Evolutionary conservation across 176 grass and related monocot genomes (phyloP), one percentile per base, ranked within the genome.

Genomic region (Themeda triandra): DNA sequence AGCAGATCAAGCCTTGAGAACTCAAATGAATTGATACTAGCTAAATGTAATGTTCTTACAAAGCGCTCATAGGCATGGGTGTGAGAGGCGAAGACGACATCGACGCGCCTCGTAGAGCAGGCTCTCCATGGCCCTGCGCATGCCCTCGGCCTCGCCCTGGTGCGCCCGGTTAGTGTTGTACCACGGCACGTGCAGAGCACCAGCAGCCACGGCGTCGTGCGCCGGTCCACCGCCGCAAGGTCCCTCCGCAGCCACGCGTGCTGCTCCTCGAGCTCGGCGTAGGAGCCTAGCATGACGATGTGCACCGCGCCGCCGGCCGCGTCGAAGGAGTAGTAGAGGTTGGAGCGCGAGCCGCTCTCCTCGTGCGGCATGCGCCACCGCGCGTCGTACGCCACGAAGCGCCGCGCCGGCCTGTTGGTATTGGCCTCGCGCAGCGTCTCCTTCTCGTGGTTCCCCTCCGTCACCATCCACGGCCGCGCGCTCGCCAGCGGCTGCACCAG

Each of bases 401-500:
- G 0, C 27, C 21, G 60, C 3, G 51, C 10, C 10, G 73, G 44
- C 44, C 13, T 41, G 4, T 74, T n/a, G n/a, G n/a, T n/a, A n/a
- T n/a, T n/a, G 10, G 86, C 9, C 21, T 85, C 73, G 6, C 71
- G 73, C 63, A 86, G 85, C 29, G 29, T 81, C 78, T 94, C 89
- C 39, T 73, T 80, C 73, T 94, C 92, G 84, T 94, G 92, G 80
- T 94, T 96, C 73, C 94, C 94, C 84, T 87, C 53, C 2, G 89
- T 88, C 56, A 89, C 87, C 94, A 96, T 96, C 91, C 94, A 96
- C 21, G 90, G 91, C 73, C 88, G 88, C 40, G 85, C 51, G 81
- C 91, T 96, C 6, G 94, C 91, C 71, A 86, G 86, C 66, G 94
- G 94, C 84, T 93, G 81, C n/a, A 96, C 94, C 48, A 91, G 70